Conservation (phyloP, 805 yeast species). For the Candida piceae region DNA sequence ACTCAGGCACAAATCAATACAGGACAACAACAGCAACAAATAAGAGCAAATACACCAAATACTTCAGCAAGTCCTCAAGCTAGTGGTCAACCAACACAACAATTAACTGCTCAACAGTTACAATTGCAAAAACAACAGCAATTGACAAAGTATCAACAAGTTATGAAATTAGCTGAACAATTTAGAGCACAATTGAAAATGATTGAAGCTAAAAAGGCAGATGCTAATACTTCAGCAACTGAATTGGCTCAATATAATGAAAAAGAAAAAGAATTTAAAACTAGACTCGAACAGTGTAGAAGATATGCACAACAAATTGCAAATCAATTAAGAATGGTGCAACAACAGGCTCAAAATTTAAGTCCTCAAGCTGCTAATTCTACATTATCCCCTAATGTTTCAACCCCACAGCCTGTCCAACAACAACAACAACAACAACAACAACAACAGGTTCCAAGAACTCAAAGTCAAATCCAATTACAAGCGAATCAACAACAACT, state of each 20-base stretch:
- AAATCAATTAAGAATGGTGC: conserved; percentile 31
- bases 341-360: conserved; percentile 11
- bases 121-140: conserved; percentile 26
- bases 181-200: conserved; percentile 45
- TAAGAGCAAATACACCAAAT: neutral
- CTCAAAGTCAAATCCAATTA: neutral
- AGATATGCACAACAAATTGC: conserved; percentile 38
- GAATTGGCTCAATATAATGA: conserved; percentile 39
- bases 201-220: conserved; percentile 44
- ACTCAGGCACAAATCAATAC: conserved; percentile 10
- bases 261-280: conserved; percentile 44
- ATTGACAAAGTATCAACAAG: conserved; percentile 35
- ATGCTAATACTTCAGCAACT: conserved; percentile 40
- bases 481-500: conserved; percentile 12
- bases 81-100: conserved; percentile 3
- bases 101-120: conserved; percentile 19
- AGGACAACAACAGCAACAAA: conserved; percentile 6
- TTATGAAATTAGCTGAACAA: conserved; percentile 43
- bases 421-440: conserved; percentile 2
- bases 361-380: conserved; percentile 1
- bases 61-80: neutral
- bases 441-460: no score
- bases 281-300: conserved; percentile 44
- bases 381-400: neutral
- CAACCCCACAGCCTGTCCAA: neutral